Evolutionary conservation across 2,329 filamentous ascomycete species (phyloP).

Genomic region (Penicillium sp.): DNA sequence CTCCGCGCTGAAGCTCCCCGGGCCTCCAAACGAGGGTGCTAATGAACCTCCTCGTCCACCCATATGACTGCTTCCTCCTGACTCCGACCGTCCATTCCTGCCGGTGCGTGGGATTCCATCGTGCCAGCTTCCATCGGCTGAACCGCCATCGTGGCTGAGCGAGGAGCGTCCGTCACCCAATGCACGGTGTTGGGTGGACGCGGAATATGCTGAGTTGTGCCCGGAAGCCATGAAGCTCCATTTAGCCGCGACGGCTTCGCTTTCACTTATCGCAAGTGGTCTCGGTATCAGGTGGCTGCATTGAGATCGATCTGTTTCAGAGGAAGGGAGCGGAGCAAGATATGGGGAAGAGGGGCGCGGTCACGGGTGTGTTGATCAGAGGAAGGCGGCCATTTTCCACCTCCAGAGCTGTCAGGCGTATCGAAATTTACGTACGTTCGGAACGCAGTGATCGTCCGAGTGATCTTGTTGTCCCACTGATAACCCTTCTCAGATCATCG

Average conservation of each 20-base stretch:
- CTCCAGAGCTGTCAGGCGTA: not conserved
- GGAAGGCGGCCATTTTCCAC: slow-evolving; percentile 1
- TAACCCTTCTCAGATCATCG: not conserved
- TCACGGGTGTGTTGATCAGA: slow-evolving; percentile 23
- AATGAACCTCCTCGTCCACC: slow-evolving; percentile 61
- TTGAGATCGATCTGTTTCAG: slow-evolving; percentile 25
- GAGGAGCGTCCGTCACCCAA: slow-evolving; percentile 40
- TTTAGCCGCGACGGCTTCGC: slow-evolving; percentile 37
- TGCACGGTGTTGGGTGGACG: slow-evolving; percentile 43
- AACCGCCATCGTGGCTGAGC: slow-evolving; percentile 41
- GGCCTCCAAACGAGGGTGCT: slow-evolving; percentile 54
- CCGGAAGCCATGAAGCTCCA: slow-evolving; percentile 50
- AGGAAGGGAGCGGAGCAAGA: slow-evolving; percentile 22
- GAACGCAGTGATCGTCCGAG: slow-evolving; percentile 1
- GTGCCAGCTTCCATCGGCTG: slow-evolving; percentile 42
- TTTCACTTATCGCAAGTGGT: slow-evolving; percentile 38
- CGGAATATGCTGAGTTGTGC: slow-evolving; percentile 45
- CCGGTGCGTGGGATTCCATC: slow-evolving; percentile 34
- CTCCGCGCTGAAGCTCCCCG: slow-evolving; percentile 87
- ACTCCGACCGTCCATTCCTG: slow-evolving; percentile 54
- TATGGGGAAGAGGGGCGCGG: slow-evolving; percentile 27
- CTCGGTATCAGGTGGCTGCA: slow-evolving; percentile 30
- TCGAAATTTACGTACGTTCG: not conserved
- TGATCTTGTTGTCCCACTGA: slow-evolving; percentile 6
- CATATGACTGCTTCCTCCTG: slow-evolving; percentile 61